phyloP scores from a whole-genome alignment of 192 early-diverging fungal species.

The Coemansia sp. region DNA sequence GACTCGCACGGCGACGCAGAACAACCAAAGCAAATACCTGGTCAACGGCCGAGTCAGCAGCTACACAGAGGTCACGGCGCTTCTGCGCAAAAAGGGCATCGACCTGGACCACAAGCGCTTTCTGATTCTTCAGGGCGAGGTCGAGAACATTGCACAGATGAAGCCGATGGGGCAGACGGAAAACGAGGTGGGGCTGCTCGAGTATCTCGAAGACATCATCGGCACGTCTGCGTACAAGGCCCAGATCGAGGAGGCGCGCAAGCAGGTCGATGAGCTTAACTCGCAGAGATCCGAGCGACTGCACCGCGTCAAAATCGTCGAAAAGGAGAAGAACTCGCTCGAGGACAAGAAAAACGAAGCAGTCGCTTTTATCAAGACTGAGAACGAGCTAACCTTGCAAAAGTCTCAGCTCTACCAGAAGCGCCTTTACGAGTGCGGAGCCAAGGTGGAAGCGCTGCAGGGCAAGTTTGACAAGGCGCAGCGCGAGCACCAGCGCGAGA shows the following conservation, averaged over 20 bases:
- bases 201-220: slow-evolving; percentile 98
- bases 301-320: slow-evolving; percentile 81
- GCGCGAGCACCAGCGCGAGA: slow-evolving; percentile 59
- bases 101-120: slow-evolving; percentile 99
- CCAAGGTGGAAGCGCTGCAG: slow-evolving; percentile 52
- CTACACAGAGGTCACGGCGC: slow-evolving; percentile 78
- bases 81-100: slow-evolving; percentile 81
- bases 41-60: slow-evolving; percentile 65
- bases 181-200: slow-evolving; percentile 91
- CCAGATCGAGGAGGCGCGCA: slow-evolving; percentile 70
- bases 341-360: slow-evolving; percentile 82
- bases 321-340: slow-evolving; percentile 79
- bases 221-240: slow-evolving; percentile 88
- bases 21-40: slow-evolving; percentile 72
- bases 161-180: slow-evolving; percentile 91
- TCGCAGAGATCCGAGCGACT: slow-evolving; percentile 75
- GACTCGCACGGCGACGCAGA: slow-evolving; percentile 65
- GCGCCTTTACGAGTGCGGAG: slow-evolving; percentile 61
- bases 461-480: slow-evolving; percentile 56
- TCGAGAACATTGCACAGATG: slow-evolving; percentile 98
- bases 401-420: slow-evolving; percentile 77
- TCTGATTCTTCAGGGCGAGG: slow-evolving; percentile 96
- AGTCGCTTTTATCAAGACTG: slow-evolving; percentile 70
- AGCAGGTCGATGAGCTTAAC: slow-evolving; percentile 71
- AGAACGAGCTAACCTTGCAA: slow-evolving; percentile 72